Percentiles rank a stretch among this genome's conserved stretches.
Conservation (phyloP, 345 rosid species). For the Nasturtium officinale region DNA sequence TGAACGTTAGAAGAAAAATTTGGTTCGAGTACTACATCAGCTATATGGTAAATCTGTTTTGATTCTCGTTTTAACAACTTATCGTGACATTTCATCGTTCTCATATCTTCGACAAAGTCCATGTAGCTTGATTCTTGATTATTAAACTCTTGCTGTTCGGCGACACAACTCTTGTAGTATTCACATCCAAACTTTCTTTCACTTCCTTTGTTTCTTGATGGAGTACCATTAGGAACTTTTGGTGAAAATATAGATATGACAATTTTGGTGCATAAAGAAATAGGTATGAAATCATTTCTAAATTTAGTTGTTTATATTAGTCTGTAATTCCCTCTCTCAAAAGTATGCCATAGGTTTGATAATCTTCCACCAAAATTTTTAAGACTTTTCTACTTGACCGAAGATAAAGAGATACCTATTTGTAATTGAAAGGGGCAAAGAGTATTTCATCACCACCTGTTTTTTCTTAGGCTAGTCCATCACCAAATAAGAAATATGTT, state of each 20-base stretch:
- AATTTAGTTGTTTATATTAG: not conserved
- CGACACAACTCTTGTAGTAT: not conserved
- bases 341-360: not conserved
- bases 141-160: not conserved
- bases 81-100: not conserved
- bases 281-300: not conserved
- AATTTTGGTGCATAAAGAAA: not conserved
- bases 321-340: not conserved
- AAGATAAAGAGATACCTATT: not conserved
- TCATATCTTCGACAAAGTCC: not conserved
- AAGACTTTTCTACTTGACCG: not conserved
- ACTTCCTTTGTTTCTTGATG: not conserved
- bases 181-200: not conserved
- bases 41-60: not conserved
- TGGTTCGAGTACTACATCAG: not conserved
- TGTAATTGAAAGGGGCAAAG: not conserved
- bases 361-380: not conserved
- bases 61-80: not conserved
- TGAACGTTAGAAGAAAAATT: not conserved
- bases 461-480: too few species aligned
- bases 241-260: too few species aligned
- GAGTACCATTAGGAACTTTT: not conserved
- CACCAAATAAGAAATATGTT: not conserved
- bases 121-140: too few species aligned
- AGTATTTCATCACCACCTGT: not conserved